phyloP scores from a whole-genome alignment of 441 rosid genomes.

The Geranium incanum region DNA sequence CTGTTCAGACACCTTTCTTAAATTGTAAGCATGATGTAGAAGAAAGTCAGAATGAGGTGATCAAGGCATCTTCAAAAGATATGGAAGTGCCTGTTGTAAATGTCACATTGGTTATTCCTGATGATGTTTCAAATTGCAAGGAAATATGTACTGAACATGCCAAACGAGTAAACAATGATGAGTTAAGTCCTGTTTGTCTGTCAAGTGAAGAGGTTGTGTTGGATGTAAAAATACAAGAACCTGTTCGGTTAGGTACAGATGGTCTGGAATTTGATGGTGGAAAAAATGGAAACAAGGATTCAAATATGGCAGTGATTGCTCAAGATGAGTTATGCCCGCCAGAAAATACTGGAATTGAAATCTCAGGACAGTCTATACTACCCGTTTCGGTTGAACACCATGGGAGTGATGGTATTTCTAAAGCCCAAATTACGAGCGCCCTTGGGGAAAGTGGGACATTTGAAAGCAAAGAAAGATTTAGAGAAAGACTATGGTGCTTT shows the following conservation, averaged over 20 bases:
- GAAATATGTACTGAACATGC: constrained; percentile 20
- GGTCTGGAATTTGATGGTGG: constrained; percentile 22
- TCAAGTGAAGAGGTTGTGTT: constrained; percentile 26
- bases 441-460: constrained; percentile 39
- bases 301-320: constrained; percentile 16
- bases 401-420: constrained; percentile 21
- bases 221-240: constrained; percentile 24
- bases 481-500: constrained; percentile 78
- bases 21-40: constrained; percentile 26
- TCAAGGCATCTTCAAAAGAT: constrained; percentile 22
- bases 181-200: constrained; percentile 17
- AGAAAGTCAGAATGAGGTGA: constrained; percentile 24
- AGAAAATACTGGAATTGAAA: constrained; percentile 28
- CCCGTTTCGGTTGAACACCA: constrained; percentile 21
- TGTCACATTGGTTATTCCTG: constrained; percentile 19
- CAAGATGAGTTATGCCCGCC: constrained; percentile 26
- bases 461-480: constrained; percentile 76
- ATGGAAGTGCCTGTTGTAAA: constrained; percentile 20
- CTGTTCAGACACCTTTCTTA: constrained; percentile 16
- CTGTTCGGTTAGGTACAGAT: constrained; percentile 21
- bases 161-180: constrained; percentile 19
- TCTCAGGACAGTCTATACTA: constrained; percentile 21
- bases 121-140: constrained; percentile 27
- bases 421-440: constrained; percentile 28
- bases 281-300: constrained; percentile 19